Base-by-base conservation (phyloP, 1,284 basidiomycete genomes). In the Melanopsichium pennsylvanicum region DNA sequence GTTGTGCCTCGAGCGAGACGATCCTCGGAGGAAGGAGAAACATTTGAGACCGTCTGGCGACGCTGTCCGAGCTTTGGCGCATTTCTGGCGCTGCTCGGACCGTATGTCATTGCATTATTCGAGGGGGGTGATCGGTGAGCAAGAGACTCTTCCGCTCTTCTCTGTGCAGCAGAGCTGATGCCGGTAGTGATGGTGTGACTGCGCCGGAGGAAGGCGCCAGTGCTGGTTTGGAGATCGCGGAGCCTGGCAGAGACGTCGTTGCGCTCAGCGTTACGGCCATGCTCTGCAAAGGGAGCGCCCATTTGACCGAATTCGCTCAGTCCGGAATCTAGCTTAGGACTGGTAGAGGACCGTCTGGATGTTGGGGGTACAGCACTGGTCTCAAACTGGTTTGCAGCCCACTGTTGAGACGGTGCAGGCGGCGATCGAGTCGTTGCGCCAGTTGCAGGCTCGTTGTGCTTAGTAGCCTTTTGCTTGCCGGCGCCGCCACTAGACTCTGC, bases 231-330 rank as follows among this genome's bases (percentile, higher is more conserved):
- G n/a, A 64, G 49, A 26, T 49, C 54, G 50, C 50, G 45, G n/a
- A 64, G 37, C 21, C 36, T 56, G 5, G 60, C 48, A 15, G 51
- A 55, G 23, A 62, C 52, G n/a, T 62, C 42, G 22, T 37, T 38
- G 31, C 52, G 38, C 3, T 46, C 52, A 18, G 31, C 33, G 34
- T 12, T 31, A 35, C 52, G 48, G 27, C 38, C 29, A 2, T 23
- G 40, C 26, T 49, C 61, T 22, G 38, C 32, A 25, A 40, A 67
- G 8, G 63, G 63, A 1, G 63, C 63, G 4, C 63, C 63, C 63
- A 67, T 67, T 33, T 60, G 57, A 11, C 64, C 64, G 21, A 68
- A 68, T 26, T 68, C 64, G 59, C 64, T 68, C 32, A 68, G 37
- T 3, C 46, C 58, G 1, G 54, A 43, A 5, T 69, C 60, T 2